phyloP scores from a whole-genome alignment of 495 filamentous ascomycete genomes.

The Aspergillus taichungensis region DNA sequence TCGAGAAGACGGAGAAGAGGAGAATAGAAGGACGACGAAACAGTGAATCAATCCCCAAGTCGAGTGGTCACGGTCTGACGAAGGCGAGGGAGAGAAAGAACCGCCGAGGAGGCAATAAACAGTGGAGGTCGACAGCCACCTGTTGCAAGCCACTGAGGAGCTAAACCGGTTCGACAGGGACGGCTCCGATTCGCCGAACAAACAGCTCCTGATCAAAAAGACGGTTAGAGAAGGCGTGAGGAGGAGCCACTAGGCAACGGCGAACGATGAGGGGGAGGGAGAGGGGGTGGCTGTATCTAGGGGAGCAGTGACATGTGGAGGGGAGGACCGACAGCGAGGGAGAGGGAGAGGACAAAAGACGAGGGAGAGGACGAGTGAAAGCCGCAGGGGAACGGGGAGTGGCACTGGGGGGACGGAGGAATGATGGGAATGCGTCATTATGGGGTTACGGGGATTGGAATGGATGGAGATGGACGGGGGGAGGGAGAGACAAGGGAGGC shows the following conservation, averaged over 20 bases:
- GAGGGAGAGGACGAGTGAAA: background rate
- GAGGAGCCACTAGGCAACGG: background rate
- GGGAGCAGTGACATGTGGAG: background rate
- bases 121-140: slow-evolving; percentile 4
- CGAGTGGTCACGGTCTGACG: too few species aligned
- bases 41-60: too few species aligned
- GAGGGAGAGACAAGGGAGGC: background rate
- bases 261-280: background rate
- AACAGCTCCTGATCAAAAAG: slow-evolving; percentile 7
- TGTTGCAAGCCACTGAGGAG: slow-evolving; percentile 9
- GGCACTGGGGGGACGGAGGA: slow-evolving; percentile 6
- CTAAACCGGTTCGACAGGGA: slow-evolving; percentile 16
- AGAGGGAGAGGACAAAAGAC: background rate
- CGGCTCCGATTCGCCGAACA: slow-evolving; percentile 16
- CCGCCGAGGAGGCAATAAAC: too few species aligned
- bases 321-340: slow-evolving; percentile 1
- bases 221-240: slow-evolving; percentile 8
- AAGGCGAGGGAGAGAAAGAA: too few species aligned
- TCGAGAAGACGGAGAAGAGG: too few species aligned
- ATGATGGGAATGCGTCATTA: slow-evolving; percentile 34
- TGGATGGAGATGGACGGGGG: slow-evolving; percentile 3
- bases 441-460: slow-evolving; percentile 13
- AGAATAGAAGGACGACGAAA: too few species aligned
- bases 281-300: background rate
- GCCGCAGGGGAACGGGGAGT: slow-evolving; percentile 5